phyloP scores from a whole-genome alignment of 495 filamentous ascomycete genomes.

The Trichoderma asperelloides region DNA sequence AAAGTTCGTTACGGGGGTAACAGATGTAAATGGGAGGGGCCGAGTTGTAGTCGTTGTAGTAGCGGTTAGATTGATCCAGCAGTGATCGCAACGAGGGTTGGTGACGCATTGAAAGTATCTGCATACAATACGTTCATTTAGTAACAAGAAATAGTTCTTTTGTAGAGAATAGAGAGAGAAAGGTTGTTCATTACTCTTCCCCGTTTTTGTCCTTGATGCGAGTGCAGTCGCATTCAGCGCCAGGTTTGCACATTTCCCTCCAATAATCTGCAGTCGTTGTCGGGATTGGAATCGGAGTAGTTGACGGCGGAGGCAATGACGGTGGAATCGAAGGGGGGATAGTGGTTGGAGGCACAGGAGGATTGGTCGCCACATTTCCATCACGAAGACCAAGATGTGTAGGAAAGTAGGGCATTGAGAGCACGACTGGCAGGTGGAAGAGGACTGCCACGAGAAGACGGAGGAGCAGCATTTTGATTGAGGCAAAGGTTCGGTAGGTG shows the following conservation, averaged over 20 bases:
- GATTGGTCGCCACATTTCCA: not conserved
- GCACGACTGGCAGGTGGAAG: not conserved
- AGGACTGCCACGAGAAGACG: not conserved
- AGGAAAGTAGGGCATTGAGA: not conserved
- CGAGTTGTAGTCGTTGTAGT: not conserved
- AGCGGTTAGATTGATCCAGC: not conserved
- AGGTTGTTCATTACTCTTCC: not conserved
- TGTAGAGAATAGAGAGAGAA: not conserved
- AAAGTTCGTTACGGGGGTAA: not conserved
- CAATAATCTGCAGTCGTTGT: not conserved
- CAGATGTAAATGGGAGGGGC: not conserved
- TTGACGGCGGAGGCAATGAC: not conserved
- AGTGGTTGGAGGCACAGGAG: not conserved
- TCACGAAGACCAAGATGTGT: not conserved
- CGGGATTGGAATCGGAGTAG: not conserved
- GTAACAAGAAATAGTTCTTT: not conserved
- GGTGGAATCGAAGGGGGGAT: not conserved
- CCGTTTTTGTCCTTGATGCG: not conserved
- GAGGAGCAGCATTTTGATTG: not conserved
- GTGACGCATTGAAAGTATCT: slow-evolving; percentile 6
- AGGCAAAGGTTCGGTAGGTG: not conserved
- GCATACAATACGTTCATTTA: not conserved
- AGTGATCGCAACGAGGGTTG: slow-evolving; percentile 1
- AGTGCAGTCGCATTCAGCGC: not conserved
- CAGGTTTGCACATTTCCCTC: not conserved